Base-by-base conservation (phyloP, 106 monocot genomes). In the Acanthochlamys bracteata region DNA sequence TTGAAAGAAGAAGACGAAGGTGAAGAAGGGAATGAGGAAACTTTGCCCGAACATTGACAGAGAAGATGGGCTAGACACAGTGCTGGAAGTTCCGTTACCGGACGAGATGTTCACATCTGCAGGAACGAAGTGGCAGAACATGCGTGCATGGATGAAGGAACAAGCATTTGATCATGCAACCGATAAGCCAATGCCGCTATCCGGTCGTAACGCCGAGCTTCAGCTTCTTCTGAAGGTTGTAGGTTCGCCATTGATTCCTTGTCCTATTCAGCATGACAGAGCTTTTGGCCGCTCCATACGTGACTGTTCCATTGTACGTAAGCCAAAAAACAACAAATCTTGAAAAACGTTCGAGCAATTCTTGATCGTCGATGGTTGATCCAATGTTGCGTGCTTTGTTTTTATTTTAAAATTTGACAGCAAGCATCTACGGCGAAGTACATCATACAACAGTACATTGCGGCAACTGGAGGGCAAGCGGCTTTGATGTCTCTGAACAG, bases 71-170 rank as follows among this genome's bases (percentile, higher is more conserved):
- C 79, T 94, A 0, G 94, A 94, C 64, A 94, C 82, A 54, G 84
- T 94, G 4, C 68, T 94, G 6, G 94, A 94, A 83, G 86, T 94
- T 17, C 94, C 94, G 33, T 79, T 94, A 12, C 94, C 94, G 11
- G 84, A 94, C 9, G 94, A 94, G 74, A 89, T 93, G 83, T 76
- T 85, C 55, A n/a, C 75, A 55, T 46, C 23, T 58, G 22, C 19
- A 2, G 72, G 72, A 20, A 41, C 33, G 9, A 59, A 59, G 43
- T 40, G 65, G 63, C 75, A 79, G 59, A 80, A 76, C 66, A 66
- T 75, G 79, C 58, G 73, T n/a, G 42, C 64, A 42, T 93, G 93
- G 93, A 70, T 93, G 67, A 84, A 83, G 54, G 42, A 67, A 1
- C 81, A 76, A 58, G 47, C 87, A 41, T 79, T 78, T 54, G 80